Evolutionary conservation across 257 asterid genomes (phyloP).

Genomic region (Solanum medicagineum): DNA sequence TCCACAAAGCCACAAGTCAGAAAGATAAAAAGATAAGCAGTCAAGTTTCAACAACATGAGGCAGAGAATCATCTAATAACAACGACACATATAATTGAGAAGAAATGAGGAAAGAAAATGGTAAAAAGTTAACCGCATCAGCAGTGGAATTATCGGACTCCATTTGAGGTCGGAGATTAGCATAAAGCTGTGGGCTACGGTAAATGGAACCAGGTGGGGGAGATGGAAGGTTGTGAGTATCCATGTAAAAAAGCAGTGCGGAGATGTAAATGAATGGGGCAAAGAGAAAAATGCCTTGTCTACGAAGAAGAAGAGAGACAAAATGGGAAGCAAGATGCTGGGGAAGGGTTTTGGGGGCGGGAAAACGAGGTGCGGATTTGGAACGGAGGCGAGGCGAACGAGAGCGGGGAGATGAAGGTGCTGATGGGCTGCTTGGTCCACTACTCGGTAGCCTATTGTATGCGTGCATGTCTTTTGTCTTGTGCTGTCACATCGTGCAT

Average conservation of each 20-base stretch:
- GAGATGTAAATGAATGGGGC: slow-evolving; percentile 79
- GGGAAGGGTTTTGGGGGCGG: slow-evolving; percentile 41
- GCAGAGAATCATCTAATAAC: neutral
- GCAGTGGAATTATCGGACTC: slow-evolving; percentile 62
- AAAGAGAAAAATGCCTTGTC: slow-evolving; percentile 79
- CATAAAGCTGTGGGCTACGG: slow-evolving; percentile 75
- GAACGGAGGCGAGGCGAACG: slow-evolving; percentile 52
- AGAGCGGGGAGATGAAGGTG: slow-evolving; percentile 80
- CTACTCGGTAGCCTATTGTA: slow-evolving; percentile 86
- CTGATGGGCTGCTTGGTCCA: slow-evolving; percentile 85
- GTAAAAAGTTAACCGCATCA: slow-evolving; percentile 61
- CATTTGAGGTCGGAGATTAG: slow-evolving; percentile 57
- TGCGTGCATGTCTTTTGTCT: slow-evolving; percentile 64
- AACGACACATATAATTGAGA: neutral
- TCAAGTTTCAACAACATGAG: neutral
- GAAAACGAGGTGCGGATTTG: slow-evolving; percentile 18
- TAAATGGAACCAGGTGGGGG: slow-evolving; percentile 84
- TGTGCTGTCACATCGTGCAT: slow-evolving; percentile 30
- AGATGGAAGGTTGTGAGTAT: slow-evolving; percentile 36
- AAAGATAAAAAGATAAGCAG: neutral
- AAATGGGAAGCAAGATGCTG: slow-evolving; percentile 53
- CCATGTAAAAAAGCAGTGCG: slow-evolving; percentile 81
- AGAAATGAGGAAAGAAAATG: neutral
- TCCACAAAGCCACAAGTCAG: neutral
- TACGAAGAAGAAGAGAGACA: slow-evolving; percentile 52